Conservation (phyloP, 2,329 filamentous ascomycete species). For the Scytalidium lignicola region DNA sequence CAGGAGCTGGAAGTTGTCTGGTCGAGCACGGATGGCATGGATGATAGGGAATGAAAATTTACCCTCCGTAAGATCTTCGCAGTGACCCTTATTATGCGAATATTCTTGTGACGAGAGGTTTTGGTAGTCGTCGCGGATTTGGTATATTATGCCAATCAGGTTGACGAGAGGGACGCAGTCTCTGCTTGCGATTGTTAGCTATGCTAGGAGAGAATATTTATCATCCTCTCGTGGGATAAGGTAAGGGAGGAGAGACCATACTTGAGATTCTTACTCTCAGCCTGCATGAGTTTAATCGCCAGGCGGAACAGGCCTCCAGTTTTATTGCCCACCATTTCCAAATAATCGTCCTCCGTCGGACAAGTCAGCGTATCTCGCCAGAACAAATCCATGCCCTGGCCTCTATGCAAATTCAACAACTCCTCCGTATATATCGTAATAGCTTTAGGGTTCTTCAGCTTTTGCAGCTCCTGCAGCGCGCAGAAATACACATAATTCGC, state of each 20-base stretch:
- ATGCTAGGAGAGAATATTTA: background rate
- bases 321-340: slow-evolving; percentile 93
- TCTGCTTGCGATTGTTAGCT: slow-evolving; percentile 24
- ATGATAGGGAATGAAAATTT: slow-evolving; percentile 97
- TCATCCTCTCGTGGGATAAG: background rate
- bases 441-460: slow-evolving; percentile 61
- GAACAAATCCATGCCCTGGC: slow-evolving; percentile 87
- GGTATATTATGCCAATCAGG: slow-evolving; percentile 78
- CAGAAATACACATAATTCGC: slow-evolving; percentile 87
- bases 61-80: slow-evolving; percentile 92
- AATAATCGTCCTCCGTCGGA: slow-evolving; percentile 81
- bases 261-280: slow-evolving; percentile 50
- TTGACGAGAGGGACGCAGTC: slow-evolving; percentile 84
- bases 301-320: slow-evolving; percentile 82
- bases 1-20: slow-evolving; percentile 70
- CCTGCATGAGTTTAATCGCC: slow-evolving; percentile 84
- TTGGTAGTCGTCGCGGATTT: slow-evolving; percentile 90
- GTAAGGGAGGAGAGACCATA: slow-evolving; percentile 16
- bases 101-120: slow-evolving; percentile 76
- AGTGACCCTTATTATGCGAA: slow-evolving; percentile 84
- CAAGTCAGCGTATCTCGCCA: slow-evolving; percentile 83
- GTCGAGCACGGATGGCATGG: slow-evolving; percentile 79
- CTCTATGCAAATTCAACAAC: slow-evolving; percentile 76
- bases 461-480: slow-evolving; percentile 69
- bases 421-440: slow-evolving; percentile 76